Percentiles rank a stretch among this genome's conserved stretches.
Evolutionary conservation across 768 basidiomycete genomes (phyloP).

Genomic region (Hygrophoropsis aurantiaca): DNA sequence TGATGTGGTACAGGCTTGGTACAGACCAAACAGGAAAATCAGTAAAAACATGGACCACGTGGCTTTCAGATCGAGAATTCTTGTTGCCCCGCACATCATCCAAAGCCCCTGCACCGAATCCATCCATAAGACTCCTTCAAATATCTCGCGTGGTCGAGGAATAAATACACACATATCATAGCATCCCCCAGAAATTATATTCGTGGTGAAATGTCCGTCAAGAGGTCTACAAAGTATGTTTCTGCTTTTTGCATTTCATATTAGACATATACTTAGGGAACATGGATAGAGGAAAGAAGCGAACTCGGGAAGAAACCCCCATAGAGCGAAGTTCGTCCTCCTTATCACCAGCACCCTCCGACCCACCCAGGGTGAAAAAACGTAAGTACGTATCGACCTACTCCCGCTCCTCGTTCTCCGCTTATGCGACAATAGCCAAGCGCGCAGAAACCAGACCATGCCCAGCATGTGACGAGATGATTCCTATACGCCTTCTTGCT

Average conservation of each 20-base stretch:
- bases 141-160: neutral
- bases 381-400: slow-evolving; percentile 32
- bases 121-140: slow-evolving; percentile 9
- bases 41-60: neutral
- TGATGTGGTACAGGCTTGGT: neutral
- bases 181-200: neutral
- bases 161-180: neutral
- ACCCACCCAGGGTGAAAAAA: slow-evolving; percentile 45
- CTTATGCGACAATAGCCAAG: slow-evolving; percentile 47
- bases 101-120: slow-evolving; percentile 14
- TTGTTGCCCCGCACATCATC: slow-evolving; percentile 6
- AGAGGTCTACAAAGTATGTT: slow-evolving; percentile 27
- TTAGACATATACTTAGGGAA: neutral
- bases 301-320: slow-evolving; percentile 34
- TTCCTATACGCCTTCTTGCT: slow-evolving; percentile 70
- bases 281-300: slow-evolving; percentile 49
- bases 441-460: slow-evolving; percentile 75
- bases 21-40: neutral
- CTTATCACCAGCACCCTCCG: slow-evolving; percentile 34
- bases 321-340: slow-evolving; percentile 30
- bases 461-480: slow-evolving; percentile 70
- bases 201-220: neutral
- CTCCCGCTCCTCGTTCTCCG: neutral
- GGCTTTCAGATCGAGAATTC: neutral
- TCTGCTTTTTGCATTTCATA: slow-evolving; percentile 1